Conservation (phyloP, 2,329 filamentous ascomycete species). For the Sporothrix globosa region DNA sequence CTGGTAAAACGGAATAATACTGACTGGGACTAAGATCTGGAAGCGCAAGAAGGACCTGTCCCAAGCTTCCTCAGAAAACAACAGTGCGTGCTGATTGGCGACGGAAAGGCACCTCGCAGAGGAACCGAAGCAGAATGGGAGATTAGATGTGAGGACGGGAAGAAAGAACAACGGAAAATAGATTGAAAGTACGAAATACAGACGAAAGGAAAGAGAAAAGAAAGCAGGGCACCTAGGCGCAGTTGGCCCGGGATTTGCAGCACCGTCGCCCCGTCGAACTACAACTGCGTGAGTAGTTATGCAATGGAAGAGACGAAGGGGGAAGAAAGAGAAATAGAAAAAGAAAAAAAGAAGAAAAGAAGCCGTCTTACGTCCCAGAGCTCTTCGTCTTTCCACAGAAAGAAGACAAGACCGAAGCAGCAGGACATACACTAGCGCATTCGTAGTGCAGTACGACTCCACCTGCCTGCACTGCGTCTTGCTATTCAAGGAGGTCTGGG, state of each 20-base stretch:
- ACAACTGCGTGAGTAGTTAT: background rate
- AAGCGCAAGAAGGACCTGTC: conserved; percentile 27
- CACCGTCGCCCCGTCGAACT: background rate
- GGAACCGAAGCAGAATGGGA: background rate
- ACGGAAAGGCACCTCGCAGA: conserved; percentile 14
- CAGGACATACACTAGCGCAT: conserved; percentile 19
- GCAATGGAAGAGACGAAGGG: background rate
- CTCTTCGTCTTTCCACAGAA: background rate
- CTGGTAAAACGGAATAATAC: conserved; percentile 13
- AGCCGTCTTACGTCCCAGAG: conserved; percentile 12
- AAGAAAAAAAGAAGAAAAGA: conserved; percentile 6
- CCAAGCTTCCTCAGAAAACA: conserved; percentile 26
- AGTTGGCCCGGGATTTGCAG: background rate
- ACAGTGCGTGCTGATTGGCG: conserved; percentile 28
- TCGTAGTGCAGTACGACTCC: conserved; percentile 28
- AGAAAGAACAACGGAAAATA: conserved; percentile 5
- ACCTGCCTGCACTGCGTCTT: conserved; percentile 17
- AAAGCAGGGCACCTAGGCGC: no score
- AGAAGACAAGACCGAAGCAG: conserved; percentile 1
- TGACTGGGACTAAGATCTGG: conserved; percentile 22
- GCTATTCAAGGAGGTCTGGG: conserved; percentile 28
- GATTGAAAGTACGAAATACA: background rate
- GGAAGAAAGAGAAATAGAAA: background rate
- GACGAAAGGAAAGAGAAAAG: background rate
- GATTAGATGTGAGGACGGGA: conserved; percentile 12